Base-by-base conservation (phyloP, 2,329 filamentous ascomycete species). In the Karstenula rhodostoma region DNA sequence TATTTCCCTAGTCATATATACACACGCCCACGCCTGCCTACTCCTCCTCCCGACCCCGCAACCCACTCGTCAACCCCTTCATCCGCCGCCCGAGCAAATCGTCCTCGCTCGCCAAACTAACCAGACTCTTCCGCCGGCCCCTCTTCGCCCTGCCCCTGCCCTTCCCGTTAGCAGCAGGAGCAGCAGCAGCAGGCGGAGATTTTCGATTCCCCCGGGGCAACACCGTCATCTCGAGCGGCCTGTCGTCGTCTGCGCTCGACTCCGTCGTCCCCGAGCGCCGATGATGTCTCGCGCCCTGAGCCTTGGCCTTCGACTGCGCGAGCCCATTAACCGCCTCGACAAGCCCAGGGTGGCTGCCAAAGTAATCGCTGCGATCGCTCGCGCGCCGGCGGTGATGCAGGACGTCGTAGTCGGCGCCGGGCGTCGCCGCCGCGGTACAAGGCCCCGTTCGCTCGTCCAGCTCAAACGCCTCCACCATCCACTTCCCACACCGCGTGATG, bases 401-500 rank as follows among this genome's bases (percentile, higher is more conserved):
- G 4, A 29, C 33, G 17, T 47, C 43, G 25, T 50, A 33, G 40
- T 19, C 48, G 7, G 10, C 19, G 22, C 53, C 25, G 6, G 43
- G 59, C 32, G n/a, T 58, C 37, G 46, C 42, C 27, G 9, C 44
- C n/a, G 52, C 60, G 17, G 46, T 52, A 35, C 71, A 78, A 57
- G 54, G 76, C 73, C 43, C 78, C 74, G 0, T n/a, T n/a, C 72
- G 78, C 82, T 79, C 71, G 46, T 77, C 65, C 58, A 85, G 27
- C 78, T 82, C 57, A 79, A 97, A 94, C 0, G 93, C 84, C 29
- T 93, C 89, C 49, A 89, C 85, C 67, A 97, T 93, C 94, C 94
- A 98, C 17, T 84, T 81, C 0, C 88, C 90, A 64, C 91, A 92
- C 35, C 90, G 86, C 65, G 90, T 87, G 68, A 98, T 91, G 73